A percentile compares a stretch with the other conserved stretches of the same genome.
phyloP scores from a whole-genome alignment of 495 filamentous ascomycete genomes.

The Bryoglossum gracile region DNA sequence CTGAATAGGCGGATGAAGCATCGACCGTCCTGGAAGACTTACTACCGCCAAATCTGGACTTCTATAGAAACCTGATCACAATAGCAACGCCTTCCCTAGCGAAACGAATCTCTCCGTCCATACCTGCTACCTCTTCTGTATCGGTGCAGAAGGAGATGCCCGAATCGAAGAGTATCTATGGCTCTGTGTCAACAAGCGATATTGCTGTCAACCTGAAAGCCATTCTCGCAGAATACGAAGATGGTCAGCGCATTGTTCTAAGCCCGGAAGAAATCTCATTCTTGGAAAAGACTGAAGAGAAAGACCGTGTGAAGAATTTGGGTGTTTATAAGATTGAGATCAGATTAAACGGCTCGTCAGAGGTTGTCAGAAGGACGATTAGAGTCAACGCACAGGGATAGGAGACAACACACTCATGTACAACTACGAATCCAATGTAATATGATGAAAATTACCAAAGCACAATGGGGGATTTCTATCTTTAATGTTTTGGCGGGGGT shows the following conservation, averaged over 20 bases:
- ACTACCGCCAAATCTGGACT: constrained; percentile 42
- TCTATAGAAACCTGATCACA: constrained; percentile 44
- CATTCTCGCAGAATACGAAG: constrained; percentile 38
- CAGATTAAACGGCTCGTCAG: constrained; percentile 38
- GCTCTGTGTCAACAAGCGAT: constrained; percentile 48
- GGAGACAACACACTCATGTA: constrained; percentile 11
- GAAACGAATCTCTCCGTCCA: constrained; percentile 18
- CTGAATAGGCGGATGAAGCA: constrained; percentile 37
- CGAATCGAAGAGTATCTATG: constrained; percentile 39
- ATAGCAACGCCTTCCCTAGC: constrained; percentile 20
- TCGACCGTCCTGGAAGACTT: constrained; percentile 40
- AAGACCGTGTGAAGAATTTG: constrained; percentile 45
- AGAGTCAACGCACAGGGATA: constrained; percentile 31
- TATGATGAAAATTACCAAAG: constrained; percentile 12
- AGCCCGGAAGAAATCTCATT: constrained; percentile 46
- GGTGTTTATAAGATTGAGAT: constrained; percentile 50
- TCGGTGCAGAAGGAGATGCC: constrained; percentile 23
- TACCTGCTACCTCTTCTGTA: constrained; percentile 26
- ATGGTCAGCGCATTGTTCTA: constrained; percentile 43
- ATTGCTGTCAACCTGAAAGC: constrained; percentile 41
- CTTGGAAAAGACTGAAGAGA: constrained; percentile 29
- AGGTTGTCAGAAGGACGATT: constrained; percentile 38
- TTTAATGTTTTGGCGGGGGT: too few species aligned
- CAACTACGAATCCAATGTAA: constrained; percentile 14
- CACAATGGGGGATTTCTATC: too few species aligned